phyloP scores from a whole-genome alignment of 768 basidiomycete genomes.

The Tricholoma furcatifolium region DNA sequence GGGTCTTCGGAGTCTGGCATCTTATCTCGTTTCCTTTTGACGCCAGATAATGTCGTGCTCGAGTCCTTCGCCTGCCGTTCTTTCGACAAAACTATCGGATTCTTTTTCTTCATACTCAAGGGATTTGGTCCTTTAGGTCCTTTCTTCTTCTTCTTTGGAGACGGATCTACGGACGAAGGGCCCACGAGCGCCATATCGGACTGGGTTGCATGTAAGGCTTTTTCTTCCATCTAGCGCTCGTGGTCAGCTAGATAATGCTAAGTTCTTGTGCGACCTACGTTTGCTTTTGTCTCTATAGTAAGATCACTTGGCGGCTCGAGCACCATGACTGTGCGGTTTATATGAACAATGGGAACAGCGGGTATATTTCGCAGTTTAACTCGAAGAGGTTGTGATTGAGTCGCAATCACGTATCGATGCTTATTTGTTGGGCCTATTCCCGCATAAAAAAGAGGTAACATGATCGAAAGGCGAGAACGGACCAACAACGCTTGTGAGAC shows the following conservation, averaged over 20 bases:
- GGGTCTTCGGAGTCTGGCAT: background rate
- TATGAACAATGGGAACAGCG: conserved; percentile 86
- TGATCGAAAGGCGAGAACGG: conserved; percentile 19
- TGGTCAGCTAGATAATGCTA: background rate
- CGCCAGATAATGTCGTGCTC: conserved; percentile 40
- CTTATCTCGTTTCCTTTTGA: conserved; percentile 19
- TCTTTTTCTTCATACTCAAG: conserved; percentile 89
- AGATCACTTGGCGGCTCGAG: conserved; percentile 85
- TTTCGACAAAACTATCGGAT: conserved; percentile 23
- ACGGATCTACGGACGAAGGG: conserved; percentile 32
- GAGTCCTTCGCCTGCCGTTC: conserved; percentile 24
- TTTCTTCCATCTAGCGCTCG: conserved; percentile 56
- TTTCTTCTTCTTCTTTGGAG: conserved; percentile 54
- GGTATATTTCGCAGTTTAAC: conserved; percentile 68
- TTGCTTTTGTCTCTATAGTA: conserved; percentile 68
- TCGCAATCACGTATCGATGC: conserved; percentile 88
- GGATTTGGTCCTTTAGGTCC: conserved; percentile 90
- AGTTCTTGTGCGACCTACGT: conserved; percentile 35
- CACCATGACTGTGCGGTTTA: conserved; percentile 91
- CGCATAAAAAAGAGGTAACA: background rate
- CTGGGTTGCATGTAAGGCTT: conserved; percentile 49
- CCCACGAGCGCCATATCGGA: conserved; percentile 47
- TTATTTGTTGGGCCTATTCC: conserved; percentile 75
- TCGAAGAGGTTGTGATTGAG: conserved; percentile 77
- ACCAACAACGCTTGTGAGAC: conserved; percentile 82